Conservation (phyloP, 352 stramenopile species). For the Poterioochromonas sp. region DNA sequence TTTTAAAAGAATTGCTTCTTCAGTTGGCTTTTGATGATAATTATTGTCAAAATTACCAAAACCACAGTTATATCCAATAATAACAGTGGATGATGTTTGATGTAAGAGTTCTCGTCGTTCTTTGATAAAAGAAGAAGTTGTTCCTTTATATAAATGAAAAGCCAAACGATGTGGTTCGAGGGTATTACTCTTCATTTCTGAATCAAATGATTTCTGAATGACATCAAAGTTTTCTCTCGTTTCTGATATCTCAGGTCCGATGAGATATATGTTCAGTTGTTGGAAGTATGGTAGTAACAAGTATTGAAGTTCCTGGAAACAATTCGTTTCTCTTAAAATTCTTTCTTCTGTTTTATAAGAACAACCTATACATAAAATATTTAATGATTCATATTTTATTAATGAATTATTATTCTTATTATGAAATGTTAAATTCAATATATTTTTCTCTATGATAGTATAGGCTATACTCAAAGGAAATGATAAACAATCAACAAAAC, state of each 20-base stretch:
- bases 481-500: conserved; percentile 21
- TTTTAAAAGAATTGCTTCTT: too few relatives aligned
- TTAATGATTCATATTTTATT: background rate
- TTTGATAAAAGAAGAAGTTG: background rate
- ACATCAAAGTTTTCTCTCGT: background rate
- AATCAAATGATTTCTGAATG: background rate
- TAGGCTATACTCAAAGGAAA: conserved; percentile 8
- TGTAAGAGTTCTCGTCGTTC: background rate
- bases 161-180: background rate
- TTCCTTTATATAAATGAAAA: conserved; percentile 15
- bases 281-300: background rate
- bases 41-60: conserved; percentile 30
- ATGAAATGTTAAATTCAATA: background rate
- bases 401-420: background rate
- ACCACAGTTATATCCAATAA: conserved; percentile 28
- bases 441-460: too few relatives aligned
- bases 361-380: conserved; percentile 24
- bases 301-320: background rate
- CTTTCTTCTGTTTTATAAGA: conserved; percentile 12
- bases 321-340: conserved; percentile 8
- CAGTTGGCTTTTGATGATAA: too few relatives aligned
- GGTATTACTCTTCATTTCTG: background rate
- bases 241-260: conserved; percentile 25
- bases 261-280: conserved; percentile 1
- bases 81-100: background rate